Percentiles rank a stretch among this genome's conserved stretches.
phyloP scores from a whole-genome alignment of 805 yeast species.

The Monosporozyma siamensis region DNA sequence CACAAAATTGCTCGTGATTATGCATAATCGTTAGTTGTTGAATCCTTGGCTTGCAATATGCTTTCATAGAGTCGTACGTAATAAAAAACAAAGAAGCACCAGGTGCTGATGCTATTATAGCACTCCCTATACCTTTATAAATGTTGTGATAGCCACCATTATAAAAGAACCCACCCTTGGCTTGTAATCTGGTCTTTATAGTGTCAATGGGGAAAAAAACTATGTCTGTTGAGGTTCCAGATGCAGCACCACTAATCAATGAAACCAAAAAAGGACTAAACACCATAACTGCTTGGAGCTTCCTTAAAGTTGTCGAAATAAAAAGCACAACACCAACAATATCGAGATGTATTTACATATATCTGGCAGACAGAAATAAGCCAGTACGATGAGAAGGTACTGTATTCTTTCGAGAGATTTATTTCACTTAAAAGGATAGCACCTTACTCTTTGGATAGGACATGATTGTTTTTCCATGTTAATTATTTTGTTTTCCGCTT shows the following conservation, averaged over 20 bases:
- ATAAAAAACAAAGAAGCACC: constrained; percentile 68
- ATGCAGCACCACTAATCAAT: constrained; percentile 73
- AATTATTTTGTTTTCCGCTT: too few species aligned
- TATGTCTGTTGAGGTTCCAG: constrained; percentile 93
- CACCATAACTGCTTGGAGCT: background rate
- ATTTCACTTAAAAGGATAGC: too few species aligned
- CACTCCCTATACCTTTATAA: constrained; percentile 86
- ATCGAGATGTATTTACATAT: too few species aligned
- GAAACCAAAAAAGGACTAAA: constrained; percentile 21
- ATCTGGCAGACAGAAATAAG: too few species aligned
- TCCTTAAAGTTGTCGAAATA: background rate
- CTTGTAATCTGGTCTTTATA: constrained; percentile 86
- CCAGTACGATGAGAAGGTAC: too few species aligned
- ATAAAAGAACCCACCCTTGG: constrained; percentile 83
- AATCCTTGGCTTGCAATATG: constrained; percentile 32
- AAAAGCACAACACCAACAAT: too few species aligned
- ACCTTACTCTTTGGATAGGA: too few species aligned
- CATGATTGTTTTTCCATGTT: too few species aligned
- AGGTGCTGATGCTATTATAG: constrained; percentile 93
- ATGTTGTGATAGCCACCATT: constrained; percentile 94
- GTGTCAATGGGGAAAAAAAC: constrained; percentile 96
- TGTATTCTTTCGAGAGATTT: too few species aligned
- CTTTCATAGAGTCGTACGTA: constrained; percentile 73
- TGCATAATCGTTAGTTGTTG: constrained; percentile 11
- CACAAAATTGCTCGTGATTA: constrained; percentile 23